These are phyloP conservation scores for Laetiporus sulphureus DNA, from an alignment of 1,284 basidiomycete genomes.

Conservation along the genomic window DNA sequence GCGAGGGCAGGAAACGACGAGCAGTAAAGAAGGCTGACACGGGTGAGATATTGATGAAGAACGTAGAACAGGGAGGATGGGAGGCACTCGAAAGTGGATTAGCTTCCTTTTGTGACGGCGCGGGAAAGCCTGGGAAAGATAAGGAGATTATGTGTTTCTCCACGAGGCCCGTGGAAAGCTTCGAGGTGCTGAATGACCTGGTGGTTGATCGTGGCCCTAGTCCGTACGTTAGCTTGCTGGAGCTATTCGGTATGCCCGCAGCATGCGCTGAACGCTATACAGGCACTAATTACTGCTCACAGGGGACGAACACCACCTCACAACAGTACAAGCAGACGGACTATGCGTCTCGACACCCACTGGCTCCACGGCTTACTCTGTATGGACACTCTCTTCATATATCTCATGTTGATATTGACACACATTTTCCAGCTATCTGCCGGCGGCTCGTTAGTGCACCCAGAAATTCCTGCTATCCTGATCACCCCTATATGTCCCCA, in stretches of 20 bases:
- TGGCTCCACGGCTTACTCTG: constrained; percentile 95
- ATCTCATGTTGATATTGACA: constrained; percentile 3
- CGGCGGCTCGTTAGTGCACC: constrained; percentile 96
- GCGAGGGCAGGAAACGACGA: constrained; percentile 56
- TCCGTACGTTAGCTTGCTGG: constrained; percentile 93
- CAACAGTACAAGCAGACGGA: constrained; percentile 98
- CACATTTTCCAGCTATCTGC: constrained; percentile 69
- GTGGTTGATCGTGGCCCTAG: constrained; percentile 98
- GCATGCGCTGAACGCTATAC: not conserved
- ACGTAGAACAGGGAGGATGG: constrained; percentile 86
- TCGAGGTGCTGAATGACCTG: constrained; percentile 97
- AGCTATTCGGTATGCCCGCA: constrained; percentile 80
- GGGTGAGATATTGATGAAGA: constrained; percentile 92
- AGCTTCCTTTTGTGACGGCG: constrained; percentile 34
- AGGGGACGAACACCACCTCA: constrained; percentile 99
- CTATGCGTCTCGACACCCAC: constrained; percentile 95
- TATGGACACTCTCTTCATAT: not conserved
- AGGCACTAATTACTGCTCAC: constrained; percentile 3
- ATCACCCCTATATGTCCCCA: constrained; percentile 99
- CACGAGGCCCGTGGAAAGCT: constrained; percentile 92
- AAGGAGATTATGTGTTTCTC: constrained; percentile 98
- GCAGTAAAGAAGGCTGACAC: constrained; percentile 89
- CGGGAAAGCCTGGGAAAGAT: constrained; percentile 61
- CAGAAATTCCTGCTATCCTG: constrained; percentile 93
- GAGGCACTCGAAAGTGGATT: constrained; percentile 84